phyloP scores from a whole-genome alignment of 2,329 filamentous ascomycete species.

The Aspergillus fijiensis region DNA sequence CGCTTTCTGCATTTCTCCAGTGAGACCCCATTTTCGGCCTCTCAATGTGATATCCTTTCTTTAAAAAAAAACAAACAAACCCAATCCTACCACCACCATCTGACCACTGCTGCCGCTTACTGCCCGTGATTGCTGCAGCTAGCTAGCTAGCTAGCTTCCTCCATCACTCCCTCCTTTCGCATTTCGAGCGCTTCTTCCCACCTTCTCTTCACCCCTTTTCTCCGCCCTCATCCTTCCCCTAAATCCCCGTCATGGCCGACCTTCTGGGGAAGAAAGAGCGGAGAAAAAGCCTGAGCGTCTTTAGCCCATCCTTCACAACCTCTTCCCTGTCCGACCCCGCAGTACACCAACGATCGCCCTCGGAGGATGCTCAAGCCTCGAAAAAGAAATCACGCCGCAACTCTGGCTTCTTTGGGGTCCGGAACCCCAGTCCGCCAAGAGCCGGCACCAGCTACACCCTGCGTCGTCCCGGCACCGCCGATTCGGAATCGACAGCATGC shows the following conservation, averaged over 20 bases:
- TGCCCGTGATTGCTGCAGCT: not conserved
- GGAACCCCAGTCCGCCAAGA: conserved; percentile 29
- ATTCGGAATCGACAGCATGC: conserved; percentile 26
- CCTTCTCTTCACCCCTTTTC: conserved; percentile 7
- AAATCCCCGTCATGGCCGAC: conserved; percentile 32
- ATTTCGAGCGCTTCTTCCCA: conserved; percentile 1
- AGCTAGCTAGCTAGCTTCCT: not conserved
- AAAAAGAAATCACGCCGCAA: conserved; percentile 39
- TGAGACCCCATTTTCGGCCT: conserved; percentile 30
- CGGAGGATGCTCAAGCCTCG: conserved; percentile 35
- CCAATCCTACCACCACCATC: not conserved
- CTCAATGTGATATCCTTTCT: conserved; percentile 30
- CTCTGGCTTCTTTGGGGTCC: conserved; percentile 40
- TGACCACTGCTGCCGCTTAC: conserved; percentile 1
- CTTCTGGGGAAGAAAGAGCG: conserved; percentile 33
- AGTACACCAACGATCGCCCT: conserved; percentile 38
- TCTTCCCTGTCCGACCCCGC: conserved; percentile 22
- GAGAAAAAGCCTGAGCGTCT: conserved; percentile 38
- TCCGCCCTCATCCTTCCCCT: conserved; percentile 11
- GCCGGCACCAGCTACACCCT: conserved; percentile 19
- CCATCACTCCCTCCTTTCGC: conserved; percentile 1
- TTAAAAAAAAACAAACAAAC: not conserved
- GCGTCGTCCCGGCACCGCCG: conserved; percentile 31
- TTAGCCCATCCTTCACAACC: conserved; percentile 30
- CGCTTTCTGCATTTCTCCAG: conserved; percentile 15